A percentile compares a stretch with the other conserved stretches of the same genome.
These are phyloP conservation scores for Claviceps sp. DNA, from an alignment of 2,329 filamentous ascomycete genomes.

Conservation along the genomic window DNA sequence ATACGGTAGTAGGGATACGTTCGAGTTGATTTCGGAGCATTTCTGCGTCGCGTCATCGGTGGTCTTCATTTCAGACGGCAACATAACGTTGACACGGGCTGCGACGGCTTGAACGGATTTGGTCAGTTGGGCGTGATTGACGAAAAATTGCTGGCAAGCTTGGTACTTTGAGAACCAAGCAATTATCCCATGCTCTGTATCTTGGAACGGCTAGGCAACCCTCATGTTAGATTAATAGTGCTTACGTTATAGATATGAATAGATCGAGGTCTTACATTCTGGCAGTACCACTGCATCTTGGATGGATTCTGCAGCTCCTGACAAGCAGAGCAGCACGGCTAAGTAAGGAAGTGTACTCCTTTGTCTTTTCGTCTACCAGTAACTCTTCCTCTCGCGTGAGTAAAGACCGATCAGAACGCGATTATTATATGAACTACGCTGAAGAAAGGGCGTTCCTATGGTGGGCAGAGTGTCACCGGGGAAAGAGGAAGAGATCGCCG, in stretches of 20 bases:
- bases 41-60: slow-evolving; percentile 9
- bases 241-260: not conserved
- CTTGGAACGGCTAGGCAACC: slow-evolving; percentile 25
- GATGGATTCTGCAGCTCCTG: no score
- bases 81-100: slow-evolving; percentile 79
- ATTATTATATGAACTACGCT: not conserved
- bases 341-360: not conserved
- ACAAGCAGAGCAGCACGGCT: not conserved
- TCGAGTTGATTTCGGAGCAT: slow-evolving; percentile 6
- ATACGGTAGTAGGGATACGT: slow-evolving; percentile 56
- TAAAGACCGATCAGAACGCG: not conserved
- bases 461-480: not conserved
- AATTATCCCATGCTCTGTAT: slow-evolving; percentile 60
- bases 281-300: slow-evolving; percentile 9
- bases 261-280: slow-evolving; percentile 8
- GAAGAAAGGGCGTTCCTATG: not conserved
- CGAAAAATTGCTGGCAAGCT: slow-evolving; percentile 79
- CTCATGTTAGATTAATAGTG: not conserved
- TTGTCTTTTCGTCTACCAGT: not conserved
- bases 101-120: slow-evolving; percentile 75
- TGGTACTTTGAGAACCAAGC: slow-evolving; percentile 89
- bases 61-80: slow-evolving; percentile 64
- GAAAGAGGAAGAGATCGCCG: not conserved
- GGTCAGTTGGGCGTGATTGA: slow-evolving; percentile 80
- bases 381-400: not conserved